Conservation (phyloP, 352 stramenopile genomes). For the Pythium dissotocum region DNA sequence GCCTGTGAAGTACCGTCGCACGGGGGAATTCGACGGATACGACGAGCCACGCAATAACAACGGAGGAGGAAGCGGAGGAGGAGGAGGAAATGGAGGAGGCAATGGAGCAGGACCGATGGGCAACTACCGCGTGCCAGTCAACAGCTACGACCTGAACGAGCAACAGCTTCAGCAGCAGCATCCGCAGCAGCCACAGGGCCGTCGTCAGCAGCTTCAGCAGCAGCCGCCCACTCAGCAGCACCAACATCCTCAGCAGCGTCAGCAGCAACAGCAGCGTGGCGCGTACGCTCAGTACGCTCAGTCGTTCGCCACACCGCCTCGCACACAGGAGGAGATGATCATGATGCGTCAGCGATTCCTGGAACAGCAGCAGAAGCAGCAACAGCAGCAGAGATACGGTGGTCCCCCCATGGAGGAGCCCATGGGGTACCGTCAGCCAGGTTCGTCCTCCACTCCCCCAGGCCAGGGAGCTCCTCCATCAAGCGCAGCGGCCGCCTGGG, state of each 20-base stretch:
- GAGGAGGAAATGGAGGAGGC: conserved; percentile 13
- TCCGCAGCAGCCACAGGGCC: conserved; percentile 1
- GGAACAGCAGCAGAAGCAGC: conserved; percentile 19
- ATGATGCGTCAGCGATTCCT: conserved; percentile 14
- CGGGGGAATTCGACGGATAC: conserved; percentile 15
- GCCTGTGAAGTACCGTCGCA: conserved; percentile 23
- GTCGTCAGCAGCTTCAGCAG: conserved; percentile 1
- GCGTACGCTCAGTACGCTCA: conserved; percentile 39
- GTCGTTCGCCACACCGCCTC: conserved; percentile 4
- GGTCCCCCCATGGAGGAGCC: conserved; percentile 20
- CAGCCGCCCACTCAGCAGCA: not conserved
- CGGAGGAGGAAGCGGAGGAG: not conserved
- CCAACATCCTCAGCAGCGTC: conserved; percentile 31
- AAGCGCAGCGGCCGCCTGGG: conserved; percentile 18
- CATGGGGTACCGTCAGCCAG: conserved; percentile 8
- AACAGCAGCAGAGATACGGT: conserved; percentile 16
- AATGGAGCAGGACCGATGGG: not conserved
- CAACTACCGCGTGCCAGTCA: conserved; percentile 18
- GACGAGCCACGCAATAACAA: conserved; percentile 9
- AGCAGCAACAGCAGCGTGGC: conserved; percentile 35
- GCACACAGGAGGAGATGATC: conserved; percentile 24
- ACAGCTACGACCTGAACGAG: conserved; percentile 14
- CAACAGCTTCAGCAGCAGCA: conserved; percentile 13
- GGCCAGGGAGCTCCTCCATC: conserved; percentile 2
- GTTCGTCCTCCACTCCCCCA: not conserved